Conservation (phyloP, 352 stramenopile species). For the Bremia lactucae region DNA sequence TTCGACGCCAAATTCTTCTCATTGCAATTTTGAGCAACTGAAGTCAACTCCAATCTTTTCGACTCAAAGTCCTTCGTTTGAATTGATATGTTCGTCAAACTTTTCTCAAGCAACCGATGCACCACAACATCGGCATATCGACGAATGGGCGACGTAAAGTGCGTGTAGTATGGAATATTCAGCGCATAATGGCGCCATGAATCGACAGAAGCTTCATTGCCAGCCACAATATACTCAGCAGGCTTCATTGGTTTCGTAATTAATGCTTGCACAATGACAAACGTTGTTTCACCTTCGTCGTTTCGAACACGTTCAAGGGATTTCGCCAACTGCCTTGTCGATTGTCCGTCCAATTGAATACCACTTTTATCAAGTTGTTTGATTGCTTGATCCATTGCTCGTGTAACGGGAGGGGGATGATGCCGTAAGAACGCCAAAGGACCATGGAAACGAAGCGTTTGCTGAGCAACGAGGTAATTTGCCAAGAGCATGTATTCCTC, state of each 20-base stretch:
- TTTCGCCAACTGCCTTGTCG: slow-evolving; percentile 69
- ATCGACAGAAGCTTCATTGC: slow-evolving; percentile 44
- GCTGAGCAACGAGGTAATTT: slow-evolving; percentile 96
- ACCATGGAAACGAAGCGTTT: slow-evolving; percentile 84
- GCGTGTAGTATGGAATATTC: slow-evolving; percentile 96
- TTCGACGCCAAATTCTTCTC: slow-evolving; percentile 81
- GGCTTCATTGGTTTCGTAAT: slow-evolving; percentile 92
- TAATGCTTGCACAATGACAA: slow-evolving; percentile 87
- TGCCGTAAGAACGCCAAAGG: slow-evolving; percentile 85
- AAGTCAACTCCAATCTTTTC: slow-evolving; percentile 31
- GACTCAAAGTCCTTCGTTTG: slow-evolving; percentile 9
- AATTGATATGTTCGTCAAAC: slow-evolving; percentile 14
- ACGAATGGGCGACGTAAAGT: slow-evolving; percentile 97
- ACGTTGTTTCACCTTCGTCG: slow-evolving; percentile 63
- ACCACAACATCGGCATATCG: slow-evolving; percentile 87
- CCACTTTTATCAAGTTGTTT: slow-evolving; percentile 33
- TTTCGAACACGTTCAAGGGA: slow-evolving; percentile 75
- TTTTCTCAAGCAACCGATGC: slow-evolving; percentile 55
- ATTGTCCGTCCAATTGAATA: slow-evolving; percentile 76
- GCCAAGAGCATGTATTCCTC: slow-evolving; percentile 99
- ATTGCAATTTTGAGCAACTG: slow-evolving; percentile 68
- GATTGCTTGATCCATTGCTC: slow-evolving; percentile 35
- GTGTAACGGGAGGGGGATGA: slow-evolving; percentile 69
- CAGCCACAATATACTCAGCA: slow-evolving; percentile 89
- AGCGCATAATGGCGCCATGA: slow-evolving; percentile 93